Base-by-base conservation (phyloP, 495 filamentous ascomycete species). In the Xeromyces bisporus region DNA sequence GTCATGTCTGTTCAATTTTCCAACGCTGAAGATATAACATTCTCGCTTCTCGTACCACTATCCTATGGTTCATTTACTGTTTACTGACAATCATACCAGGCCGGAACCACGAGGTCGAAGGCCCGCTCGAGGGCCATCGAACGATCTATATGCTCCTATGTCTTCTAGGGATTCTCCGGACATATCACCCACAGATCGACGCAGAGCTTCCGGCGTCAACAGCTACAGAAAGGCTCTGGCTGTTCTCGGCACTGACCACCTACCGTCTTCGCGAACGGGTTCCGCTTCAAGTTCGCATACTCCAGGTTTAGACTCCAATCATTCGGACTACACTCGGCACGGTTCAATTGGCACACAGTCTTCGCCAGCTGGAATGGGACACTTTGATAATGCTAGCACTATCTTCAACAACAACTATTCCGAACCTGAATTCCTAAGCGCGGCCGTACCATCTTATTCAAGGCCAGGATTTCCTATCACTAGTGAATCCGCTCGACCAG, bases 401-500 rank as follows among this genome's bases (percentile, higher is more conserved):
- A 64, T 64, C 33, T 60, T 58, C 33, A 50, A 64, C 25, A 50
- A 64, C 25, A 56, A 64, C 15, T 42, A 42, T 18, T 55, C 55
- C 6, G 55, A 62, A 29, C 51, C 54, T 16, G 55, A 66, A 47
- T 39, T 38, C 15, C 55, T 83, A 67, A 58, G 59, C 67, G 42
- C 83, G 66, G 34, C 79, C 69, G 11, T 72, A 59, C 38, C 52
- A 15, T 69, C 81, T 36, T 72, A 83, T 10, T 69, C 77, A 9
- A 65, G 70, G 11, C 71, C 70, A 18, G 64, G 69, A 16, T 63
- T 71, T 32, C 71, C 66, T 0, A 59, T 61, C 23, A 63, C 61
- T 29, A 79, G 69, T 44, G 80, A 83, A 34, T 81, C 78, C 16
- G 66, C 75, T 8, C 74, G 75, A 18, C 56, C 67, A 15, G 59